Evolutionary conservation across 495 filamentous ascomycete genomes (phyloP), one percentile per base, ranked within the genome.

Genomic region (Hypoxylon subgilvum): DNA sequence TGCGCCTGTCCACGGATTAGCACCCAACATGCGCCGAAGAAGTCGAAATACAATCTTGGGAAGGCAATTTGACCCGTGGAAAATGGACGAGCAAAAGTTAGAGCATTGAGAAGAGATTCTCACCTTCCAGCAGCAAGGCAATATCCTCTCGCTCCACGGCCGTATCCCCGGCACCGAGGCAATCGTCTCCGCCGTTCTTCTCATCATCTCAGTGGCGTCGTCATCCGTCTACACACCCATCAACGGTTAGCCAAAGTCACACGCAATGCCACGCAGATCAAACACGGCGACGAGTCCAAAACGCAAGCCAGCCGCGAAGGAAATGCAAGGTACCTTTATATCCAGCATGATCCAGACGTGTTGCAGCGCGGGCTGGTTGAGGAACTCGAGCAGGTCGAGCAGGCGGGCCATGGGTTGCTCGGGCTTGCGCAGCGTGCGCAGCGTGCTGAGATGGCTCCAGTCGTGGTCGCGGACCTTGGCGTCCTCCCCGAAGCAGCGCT

Each of bases 281-380:
- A n/a, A n/a, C n/a, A n/a, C n/a, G n/a, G n/a, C n/a, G n/a, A n/a
- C n/a, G n/a, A n/a, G n/a, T n/a, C n/a, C n/a, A n/a, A n/a, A n/a
- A n/a, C n/a, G n/a, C n/a, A n/a, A n/a, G n/a, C n/a, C n/a, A n/a
- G n/a, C n/a, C n/a, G n/a, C n/a, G n/a, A n/a, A n/a, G n/a, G n/a
- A n/a, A 13, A 27, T 23, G 2, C 16, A 44, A 40, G n/a, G 6
- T 72, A 90, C 86, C 73, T 97, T 97, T 65, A 97, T 89, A 68
- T 97, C 93, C 0, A 97, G 77, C 35, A 97, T 70, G 2, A 92
- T 43, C 92, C 93, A 96, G 3, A 91, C 74, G 32, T 86, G 65
- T 60, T 88, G 84, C 7, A 76, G 46, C 1, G 65, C 79, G 0
- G 86, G 85, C 23, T 80, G 66, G 12, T 81, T 78, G 27, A 97